Evolutionary conservation across 345 rosid species (phyloP).

Genomic region (Dipteronia dyeriana): DNA sequence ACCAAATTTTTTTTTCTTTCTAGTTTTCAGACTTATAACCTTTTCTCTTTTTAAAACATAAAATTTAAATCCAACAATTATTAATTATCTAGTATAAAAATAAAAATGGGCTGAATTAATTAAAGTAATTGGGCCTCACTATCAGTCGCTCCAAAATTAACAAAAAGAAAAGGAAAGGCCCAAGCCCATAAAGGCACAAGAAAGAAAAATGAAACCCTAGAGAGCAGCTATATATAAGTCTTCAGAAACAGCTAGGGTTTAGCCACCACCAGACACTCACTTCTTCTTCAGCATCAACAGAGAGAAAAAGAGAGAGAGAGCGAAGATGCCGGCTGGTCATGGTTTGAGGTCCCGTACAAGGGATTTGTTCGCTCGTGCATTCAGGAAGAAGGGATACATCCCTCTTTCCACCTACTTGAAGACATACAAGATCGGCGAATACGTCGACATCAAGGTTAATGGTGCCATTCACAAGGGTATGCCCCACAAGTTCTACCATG

Average conservation of each 20-base stretch:
- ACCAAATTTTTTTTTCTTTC: too few species aligned
- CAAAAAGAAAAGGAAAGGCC: background rate
- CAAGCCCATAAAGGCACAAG: background rate
- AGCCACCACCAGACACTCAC: background rate
- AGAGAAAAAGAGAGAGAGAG: background rate
- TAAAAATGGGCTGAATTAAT: too few species aligned
- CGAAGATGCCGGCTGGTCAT: slow-evolving; percentile 75
- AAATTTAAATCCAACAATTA: too few species aligned
- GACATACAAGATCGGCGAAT: slow-evolving; percentile 66
- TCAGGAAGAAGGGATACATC: slow-evolving; percentile 84
- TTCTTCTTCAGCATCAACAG: background rate
- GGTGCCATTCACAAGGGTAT: slow-evolving; percentile 83
- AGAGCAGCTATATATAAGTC: background rate
- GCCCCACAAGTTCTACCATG: slow-evolving; percentile 87
- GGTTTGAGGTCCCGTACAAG: slow-evolving; percentile 64
- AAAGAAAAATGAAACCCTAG: slow-evolving; percentile 11
- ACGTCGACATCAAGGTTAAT: slow-evolving; percentile 71
- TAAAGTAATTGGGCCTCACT: too few species aligned
- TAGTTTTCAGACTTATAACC: too few species aligned
- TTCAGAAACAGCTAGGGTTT: background rate
- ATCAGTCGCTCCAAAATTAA: too few species aligned
- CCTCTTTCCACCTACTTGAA: slow-evolving; percentile 64
- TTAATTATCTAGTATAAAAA: too few species aligned
- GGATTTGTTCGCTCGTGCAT: slow-evolving; percentile 63
- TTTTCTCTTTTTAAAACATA: too few species aligned